Percentiles rank a stretch among this genome's conserved stretches.
Evolutionary conservation across 345 rosid genomes (phyloP).

Genomic region (Eucalyptus viminalis): DNA sequence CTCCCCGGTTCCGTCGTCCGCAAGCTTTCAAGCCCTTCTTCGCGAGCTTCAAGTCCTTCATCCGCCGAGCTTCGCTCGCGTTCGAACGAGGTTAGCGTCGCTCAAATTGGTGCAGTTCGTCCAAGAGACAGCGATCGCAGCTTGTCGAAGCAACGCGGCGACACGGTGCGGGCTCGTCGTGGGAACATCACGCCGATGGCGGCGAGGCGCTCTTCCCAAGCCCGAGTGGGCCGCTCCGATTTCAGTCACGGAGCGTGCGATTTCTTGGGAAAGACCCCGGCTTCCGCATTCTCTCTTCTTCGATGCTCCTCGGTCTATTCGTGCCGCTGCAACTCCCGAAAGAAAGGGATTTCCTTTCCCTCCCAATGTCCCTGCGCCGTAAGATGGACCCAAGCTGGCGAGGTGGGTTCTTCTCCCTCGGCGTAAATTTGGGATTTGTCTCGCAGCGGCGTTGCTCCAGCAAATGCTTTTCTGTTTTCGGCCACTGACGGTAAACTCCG

Average conservation of each 20-base stretch:
- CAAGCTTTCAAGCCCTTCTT: background rate
- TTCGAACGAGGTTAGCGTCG: background rate
- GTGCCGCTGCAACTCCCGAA: background rate
- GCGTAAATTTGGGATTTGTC: constrained; percentile 72
- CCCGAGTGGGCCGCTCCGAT: background rate
- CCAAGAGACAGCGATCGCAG: background rate
- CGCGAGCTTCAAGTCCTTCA: background rate
- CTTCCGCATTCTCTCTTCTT: background rate
- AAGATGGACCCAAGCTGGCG: constrained; percentile 44
- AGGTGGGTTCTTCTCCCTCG: constrained; percentile 71
- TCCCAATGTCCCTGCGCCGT: constrained; percentile 54
- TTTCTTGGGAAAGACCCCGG: background rate
- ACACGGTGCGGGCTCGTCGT: background rate
- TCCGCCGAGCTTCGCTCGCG: background rate
- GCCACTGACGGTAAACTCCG: constrained; percentile 40
- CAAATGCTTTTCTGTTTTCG: constrained; percentile 41
- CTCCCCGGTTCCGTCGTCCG: background rate
- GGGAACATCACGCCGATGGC: background rate
- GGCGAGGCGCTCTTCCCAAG: background rate
- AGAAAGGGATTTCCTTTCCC: constrained; percentile 13
- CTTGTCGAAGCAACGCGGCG: background rate
- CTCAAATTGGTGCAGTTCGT: background rate
- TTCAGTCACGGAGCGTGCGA: background rate
- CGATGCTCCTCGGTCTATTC: background rate
- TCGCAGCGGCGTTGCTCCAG: constrained; percentile 65